phyloP scores from a whole-genome alignment of 192 early-diverging fungal genomes.

The Endogone sp. region DNA sequence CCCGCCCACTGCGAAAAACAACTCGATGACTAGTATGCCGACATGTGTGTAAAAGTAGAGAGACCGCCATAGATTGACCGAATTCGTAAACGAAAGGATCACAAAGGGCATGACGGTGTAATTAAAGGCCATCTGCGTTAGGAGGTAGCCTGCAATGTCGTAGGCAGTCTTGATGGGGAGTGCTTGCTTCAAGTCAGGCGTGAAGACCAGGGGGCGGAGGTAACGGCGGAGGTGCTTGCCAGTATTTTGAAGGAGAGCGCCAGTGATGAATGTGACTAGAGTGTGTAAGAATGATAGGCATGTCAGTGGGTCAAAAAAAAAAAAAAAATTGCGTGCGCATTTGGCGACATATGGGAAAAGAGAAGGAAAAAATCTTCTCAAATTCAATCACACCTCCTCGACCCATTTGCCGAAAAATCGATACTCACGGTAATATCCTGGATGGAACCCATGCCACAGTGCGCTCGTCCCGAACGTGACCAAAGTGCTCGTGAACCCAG shows the following conservation, averaged over 20 bases:
- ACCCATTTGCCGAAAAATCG: too few species aligned
- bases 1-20: constrained; percentile 2
- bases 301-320: constrained; percentile 14
- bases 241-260: constrained; percentile 49
- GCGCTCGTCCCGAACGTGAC: constrained; percentile 81
- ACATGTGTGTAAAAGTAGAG: constrained; percentile 63
- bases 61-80: constrained; percentile 55
- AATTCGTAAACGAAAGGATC: constrained; percentile 49
- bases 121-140: constrained; percentile 64
- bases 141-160: constrained; percentile 64
- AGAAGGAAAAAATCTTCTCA: constrained; percentile 4
- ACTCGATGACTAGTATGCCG: constrained; percentile 36
- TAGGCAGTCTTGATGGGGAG: constrained; percentile 51
- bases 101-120: constrained; percentile 69
- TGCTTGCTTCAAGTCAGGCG: constrained; percentile 23
- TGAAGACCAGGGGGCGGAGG: constrained; percentile 57
- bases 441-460: constrained; percentile 95
- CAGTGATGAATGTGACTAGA: constrained; percentile 58
- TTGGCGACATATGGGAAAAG: constrained; percentile 11
- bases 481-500: constrained; percentile 57
- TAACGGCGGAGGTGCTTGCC: constrained; percentile 48
- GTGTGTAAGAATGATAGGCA: constrained; percentile 14
- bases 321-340: constrained; percentile 13
- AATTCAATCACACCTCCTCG: too few species aligned
- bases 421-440: constrained; percentile 72